phyloP scores from a whole-genome alignment of 345 rosid genomes.

The Cochlearia excelsa region DNA sequence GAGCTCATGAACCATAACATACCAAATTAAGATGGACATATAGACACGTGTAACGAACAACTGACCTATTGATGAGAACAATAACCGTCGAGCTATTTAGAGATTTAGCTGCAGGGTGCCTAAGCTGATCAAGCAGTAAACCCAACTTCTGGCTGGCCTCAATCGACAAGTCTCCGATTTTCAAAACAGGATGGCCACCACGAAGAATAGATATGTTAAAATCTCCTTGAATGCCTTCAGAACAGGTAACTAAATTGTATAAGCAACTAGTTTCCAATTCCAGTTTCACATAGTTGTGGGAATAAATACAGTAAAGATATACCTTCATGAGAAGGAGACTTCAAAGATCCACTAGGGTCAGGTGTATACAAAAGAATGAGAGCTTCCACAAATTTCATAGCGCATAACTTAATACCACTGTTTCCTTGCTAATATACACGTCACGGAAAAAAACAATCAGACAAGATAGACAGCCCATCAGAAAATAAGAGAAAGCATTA shows the following conservation, averaged over 20 bases:
- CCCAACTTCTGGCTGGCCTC: constrained; percentile 85
- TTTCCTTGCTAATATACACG: constrained; percentile 60
- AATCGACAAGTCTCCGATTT: constrained; percentile 77
- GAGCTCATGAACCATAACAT: constrained; percentile 16
- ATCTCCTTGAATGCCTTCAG: constrained; percentile 52
- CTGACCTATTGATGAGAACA: constrained; percentile 75
- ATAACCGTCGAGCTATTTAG: constrained; percentile 59
- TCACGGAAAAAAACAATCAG: constrained; percentile 23
- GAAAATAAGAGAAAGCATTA: constrained; percentile 17
- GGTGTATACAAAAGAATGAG: constrained; percentile 86
- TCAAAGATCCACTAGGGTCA: constrained; percentile 60
- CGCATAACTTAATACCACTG: constrained; percentile 69
- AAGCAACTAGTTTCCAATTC: constrained; percentile 19
- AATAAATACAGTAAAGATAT: constrained; percentile 20
- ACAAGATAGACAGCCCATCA: constrained; percentile 13
- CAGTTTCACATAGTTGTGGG: constrained; percentile 11
- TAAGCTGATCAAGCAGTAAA: constrained; percentile 89
- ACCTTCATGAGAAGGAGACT: constrained; percentile 69
- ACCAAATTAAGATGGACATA: constrained; percentile 11
- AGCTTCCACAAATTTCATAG: constrained; percentile 86
- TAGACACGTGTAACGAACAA: constrained; percentile 16
- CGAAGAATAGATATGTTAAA: constrained; percentile 86
- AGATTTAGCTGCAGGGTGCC: constrained; percentile 76
- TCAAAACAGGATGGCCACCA: constrained; percentile 81
- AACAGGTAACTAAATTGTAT: constrained; percentile 28